Conservation (phyloP, 768 basidiomycete genomes). For the Suillus americanus region DNA sequence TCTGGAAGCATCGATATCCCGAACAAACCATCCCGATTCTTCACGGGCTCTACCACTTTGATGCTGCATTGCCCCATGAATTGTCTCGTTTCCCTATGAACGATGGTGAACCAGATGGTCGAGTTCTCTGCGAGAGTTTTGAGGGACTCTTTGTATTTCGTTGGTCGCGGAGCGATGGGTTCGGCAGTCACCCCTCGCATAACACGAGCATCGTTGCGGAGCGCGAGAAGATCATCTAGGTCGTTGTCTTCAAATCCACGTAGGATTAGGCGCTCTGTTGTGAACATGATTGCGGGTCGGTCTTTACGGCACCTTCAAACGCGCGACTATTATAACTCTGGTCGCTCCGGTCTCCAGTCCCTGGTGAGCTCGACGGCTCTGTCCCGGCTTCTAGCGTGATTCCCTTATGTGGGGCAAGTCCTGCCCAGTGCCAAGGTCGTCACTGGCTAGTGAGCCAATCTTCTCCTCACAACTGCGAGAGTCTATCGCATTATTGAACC, state of each 20-base stretch:
- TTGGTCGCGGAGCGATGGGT: constrained; percentile 19
- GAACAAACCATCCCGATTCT: constrained; percentile 28
- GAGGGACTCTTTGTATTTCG: constrained; percentile 15
- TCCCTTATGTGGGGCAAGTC: too few species aligned
- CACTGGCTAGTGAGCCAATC: too few species aligned
- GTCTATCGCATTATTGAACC: too few species aligned
- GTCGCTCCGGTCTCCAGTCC: too few species aligned
- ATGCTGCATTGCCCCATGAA: constrained; percentile 24
- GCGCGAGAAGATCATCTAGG: constrained; percentile 16
- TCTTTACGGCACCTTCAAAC: neutral
- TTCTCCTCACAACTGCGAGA: too few species aligned
- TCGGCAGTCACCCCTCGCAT: constrained; percentile 17
- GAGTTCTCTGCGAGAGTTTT: constrained; percentile 12
- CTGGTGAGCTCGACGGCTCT: too few species aligned
- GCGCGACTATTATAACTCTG: neutral
- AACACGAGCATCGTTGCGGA: constrained; percentile 24
- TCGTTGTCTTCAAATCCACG: constrained; percentile 22
- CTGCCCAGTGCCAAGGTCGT: too few species aligned
- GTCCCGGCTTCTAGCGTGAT: too few species aligned
- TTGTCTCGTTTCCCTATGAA: constrained; percentile 18
- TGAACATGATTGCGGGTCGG: constrained; percentile 16
- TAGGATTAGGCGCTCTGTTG: constrained; percentile 24
- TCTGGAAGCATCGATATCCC: constrained; percentile 23
- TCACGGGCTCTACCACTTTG: constrained; percentile 16
- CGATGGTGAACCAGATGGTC: constrained; percentile 22